Conservation (phyloP, 2,329 filamentous ascomycete species). For the Ascochyta fabae region DNA sequence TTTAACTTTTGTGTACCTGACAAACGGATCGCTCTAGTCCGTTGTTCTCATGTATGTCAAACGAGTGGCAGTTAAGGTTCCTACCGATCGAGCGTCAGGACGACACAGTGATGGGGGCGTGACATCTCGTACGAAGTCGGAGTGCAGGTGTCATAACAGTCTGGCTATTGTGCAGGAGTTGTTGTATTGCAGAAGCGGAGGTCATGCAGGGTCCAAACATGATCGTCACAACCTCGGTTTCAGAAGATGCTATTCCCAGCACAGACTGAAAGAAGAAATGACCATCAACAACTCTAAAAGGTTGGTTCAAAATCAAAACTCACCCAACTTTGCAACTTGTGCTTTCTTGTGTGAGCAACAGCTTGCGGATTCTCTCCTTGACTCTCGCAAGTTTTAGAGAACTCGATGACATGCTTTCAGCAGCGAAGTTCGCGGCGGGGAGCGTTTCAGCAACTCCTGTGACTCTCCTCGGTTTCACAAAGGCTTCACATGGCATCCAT, state of each 20-base stretch:
- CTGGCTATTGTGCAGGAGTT: constrained; percentile 18
- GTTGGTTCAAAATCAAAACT: neutral
- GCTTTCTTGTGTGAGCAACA: neutral
- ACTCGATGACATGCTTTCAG: neutral
- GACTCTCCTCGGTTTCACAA: constrained; percentile 33
- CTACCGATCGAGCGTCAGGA: constrained; percentile 23
- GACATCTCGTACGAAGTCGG: constrained; percentile 2
- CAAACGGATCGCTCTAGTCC: constrained; percentile 20
- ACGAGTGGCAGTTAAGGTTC: constrained; percentile 15
- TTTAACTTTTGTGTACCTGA: constrained; percentile 7
- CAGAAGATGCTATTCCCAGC: constrained; percentile 2
- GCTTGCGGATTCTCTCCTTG: neutral
- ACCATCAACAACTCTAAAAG: constrained; percentile 15
- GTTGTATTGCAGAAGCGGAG: constrained; percentile 26
- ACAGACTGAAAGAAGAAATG: constrained; percentile 11
- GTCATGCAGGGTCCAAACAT: constrained; percentile 20
- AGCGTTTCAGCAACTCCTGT: constrained; percentile 23
- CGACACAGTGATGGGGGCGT: constrained; percentile 13
- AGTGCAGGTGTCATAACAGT: constrained; percentile 7
- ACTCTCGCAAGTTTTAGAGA: neutral
- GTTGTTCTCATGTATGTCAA: constrained; percentile 14
- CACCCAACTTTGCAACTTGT: neutral
- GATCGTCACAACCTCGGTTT: constrained; percentile 28
- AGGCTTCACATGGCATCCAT: constrained; percentile 21
- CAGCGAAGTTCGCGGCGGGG: constrained; percentile 4